Conservation (phyloP, 1,139 yeast species). For the Blastobotrys petasosporus region DNA sequence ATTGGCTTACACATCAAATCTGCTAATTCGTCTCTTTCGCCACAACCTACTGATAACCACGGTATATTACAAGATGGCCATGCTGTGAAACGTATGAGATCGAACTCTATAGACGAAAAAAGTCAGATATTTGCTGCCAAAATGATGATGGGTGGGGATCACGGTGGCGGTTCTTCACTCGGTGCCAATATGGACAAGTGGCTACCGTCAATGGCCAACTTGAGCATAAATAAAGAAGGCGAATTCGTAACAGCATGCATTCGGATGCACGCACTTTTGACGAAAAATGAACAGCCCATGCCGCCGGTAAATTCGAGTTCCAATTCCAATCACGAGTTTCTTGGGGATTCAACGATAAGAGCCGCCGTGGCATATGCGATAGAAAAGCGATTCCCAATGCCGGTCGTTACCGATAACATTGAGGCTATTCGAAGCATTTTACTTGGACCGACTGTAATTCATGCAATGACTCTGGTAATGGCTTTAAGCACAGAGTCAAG, state of each 20-base stretch:
- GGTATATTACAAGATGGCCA: neutral
- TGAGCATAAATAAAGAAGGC: slow-evolving; percentile 7
- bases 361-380: slow-evolving; percentile 56
- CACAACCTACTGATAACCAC: neutral
- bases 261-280: slow-evolving; percentile 11
- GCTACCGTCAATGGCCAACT: slow-evolving; percentile 9
- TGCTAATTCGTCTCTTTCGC: neutral
- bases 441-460: slow-evolving; percentile 14
- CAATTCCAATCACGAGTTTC: slow-evolving; percentile 38
- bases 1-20: neutral
- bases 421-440: slow-evolving; percentile 15
- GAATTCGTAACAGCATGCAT: slow-evolving; percentile 11
- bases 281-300: slow-evolving; percentile 3
- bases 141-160: too few relatives aligned
- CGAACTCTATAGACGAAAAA: neutral
- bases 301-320: slow-evolving; percentile 1
- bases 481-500: slow-evolving; percentile 44
- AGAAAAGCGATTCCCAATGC: slow-evolving; percentile 32
- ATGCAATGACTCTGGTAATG: slow-evolving; percentile 28
- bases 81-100: slow-evolving; percentile 1
- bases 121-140: too few relatives aligned
- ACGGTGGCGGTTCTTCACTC: neutral
- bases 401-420: neutral
- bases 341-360: slow-evolving; percentile 53
- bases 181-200: slow-evolving; percentile 7